Base-by-base conservation (phyloP, 2,329 filamentous ascomycete species). In the Magnaporthales sp. region DNA sequence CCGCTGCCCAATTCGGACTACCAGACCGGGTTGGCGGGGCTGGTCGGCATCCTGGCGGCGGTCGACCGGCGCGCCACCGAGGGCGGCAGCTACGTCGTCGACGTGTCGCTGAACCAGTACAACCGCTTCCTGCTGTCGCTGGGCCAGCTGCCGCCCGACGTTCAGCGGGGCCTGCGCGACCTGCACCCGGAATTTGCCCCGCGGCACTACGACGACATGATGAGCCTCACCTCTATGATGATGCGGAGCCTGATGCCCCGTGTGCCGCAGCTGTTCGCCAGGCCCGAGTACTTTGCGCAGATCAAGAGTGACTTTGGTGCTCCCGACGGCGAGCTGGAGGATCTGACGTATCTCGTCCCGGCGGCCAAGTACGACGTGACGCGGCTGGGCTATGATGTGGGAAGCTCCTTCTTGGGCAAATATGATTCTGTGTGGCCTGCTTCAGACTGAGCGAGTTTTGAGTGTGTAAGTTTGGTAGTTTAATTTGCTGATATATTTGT, bases 11-110 rank as follows among this genome's bases (percentile, higher is more conserved):
- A 86, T 69, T 86, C 83, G 24, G 85, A 86, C 30, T 66, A 66
- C n/a, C 38, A 30, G 29, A 63, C 61, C 2, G 61, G 61, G 2
- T 30, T 63, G 24, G 29, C n/a, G 0, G 89, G 89, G 29, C 90
- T 87, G 72, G 87, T 91, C 77, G 89, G 89, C 2, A 86, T 87
- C 62, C 86, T 90, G 69, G 86, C 88, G 3, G 88, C 88, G 0
- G 74, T 92, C 38, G 81, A 86, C 71, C 82, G 84, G 70, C 82
- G 89, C 32, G 84, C 88, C 0, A 86, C 82, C 9, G 74, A 77
- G 19, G 89, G 89, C 22, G 89, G 89, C 1, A 89, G 86, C 1
- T 91, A 88, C 80, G 80, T 87, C 67, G 87, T 88, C 63, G 85
- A 83, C 66, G 85, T 83, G 0, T 89, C 86, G 1, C 78, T 91